Conservation (phyloP, 345 rosid genomes). For the Sapria himalayana region DNA sequence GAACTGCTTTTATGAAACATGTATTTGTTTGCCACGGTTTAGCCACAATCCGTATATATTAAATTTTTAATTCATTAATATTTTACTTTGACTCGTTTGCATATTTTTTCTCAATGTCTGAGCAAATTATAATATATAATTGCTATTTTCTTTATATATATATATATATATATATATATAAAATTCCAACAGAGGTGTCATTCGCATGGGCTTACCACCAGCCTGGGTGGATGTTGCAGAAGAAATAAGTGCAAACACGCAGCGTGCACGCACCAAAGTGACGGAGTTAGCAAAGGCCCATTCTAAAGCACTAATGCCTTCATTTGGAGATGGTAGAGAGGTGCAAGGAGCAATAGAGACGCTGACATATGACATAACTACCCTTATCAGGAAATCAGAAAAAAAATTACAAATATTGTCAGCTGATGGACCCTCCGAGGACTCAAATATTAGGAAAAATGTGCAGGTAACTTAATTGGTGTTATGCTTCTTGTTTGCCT, state of each 20-base stretch:
- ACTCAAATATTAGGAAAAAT: constrained; percentile 80
- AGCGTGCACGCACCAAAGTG: constrained; percentile 53
- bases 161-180: too few relatives aligned
- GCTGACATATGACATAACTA: constrained; percentile 71
- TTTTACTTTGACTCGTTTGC: too few relatives aligned
- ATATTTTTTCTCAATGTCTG: too few relatives aligned
- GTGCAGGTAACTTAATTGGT: constrained; percentile 42
- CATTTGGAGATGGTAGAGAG: constrained; percentile 92
- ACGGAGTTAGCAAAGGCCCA: constrained; percentile 70
- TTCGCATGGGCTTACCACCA: constrained; percentile 72
- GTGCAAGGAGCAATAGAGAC: constrained; percentile 71
- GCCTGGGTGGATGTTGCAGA: constrained; percentile 95
- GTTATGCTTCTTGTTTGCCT: not conserved
- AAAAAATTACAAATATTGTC: constrained; percentile 55
- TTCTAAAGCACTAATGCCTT: constrained; percentile 94
- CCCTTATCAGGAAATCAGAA: constrained; percentile 62
- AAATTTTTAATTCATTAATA: too few relatives aligned
- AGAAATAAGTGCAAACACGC: constrained; percentile 68
- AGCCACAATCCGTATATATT: too few relatives aligned
- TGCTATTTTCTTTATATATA: too few relatives aligned
- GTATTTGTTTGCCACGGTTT: too few relatives aligned
- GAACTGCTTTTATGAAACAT: too few relatives aligned
- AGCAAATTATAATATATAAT: too few relatives aligned
- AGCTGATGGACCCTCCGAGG: constrained; percentile 62
- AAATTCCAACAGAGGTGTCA: constrained; percentile 64